A percentile compares a stretch with the other conserved stretches of the same genome.
phyloP scores from a whole-genome alignment of 139 green algal genomes.

The Chlorella sp. region DNA sequence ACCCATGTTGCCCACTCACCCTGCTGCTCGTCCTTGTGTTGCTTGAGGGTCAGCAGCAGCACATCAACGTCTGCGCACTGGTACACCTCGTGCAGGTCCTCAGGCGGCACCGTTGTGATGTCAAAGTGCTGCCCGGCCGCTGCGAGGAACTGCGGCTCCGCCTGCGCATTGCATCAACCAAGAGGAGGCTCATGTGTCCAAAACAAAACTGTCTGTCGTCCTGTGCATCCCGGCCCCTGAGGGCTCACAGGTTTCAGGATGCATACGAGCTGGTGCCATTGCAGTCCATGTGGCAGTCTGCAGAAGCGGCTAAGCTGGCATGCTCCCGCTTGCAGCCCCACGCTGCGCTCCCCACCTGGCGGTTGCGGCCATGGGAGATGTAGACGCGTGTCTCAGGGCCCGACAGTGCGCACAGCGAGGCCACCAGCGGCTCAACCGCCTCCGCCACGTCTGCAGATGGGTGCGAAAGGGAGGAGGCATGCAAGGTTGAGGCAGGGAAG shows the following conservation, averaged over 20 bases:
- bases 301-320: too few species aligned
- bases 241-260: too few species aligned
- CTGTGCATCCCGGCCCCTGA: too few species aligned
- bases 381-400: neutral
- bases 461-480: neutral
- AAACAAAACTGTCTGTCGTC: too few species aligned
- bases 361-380: constrained; percentile 22
- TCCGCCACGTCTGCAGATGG: constrained; percentile 9
- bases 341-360: neutral
- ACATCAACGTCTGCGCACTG: constrained; percentile 67
- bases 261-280: too few species aligned
- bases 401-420: constrained; percentile 2
- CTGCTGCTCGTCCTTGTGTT: too few species aligned
- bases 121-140: constrained; percentile 21
- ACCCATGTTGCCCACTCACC: neutral
- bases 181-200: too few species aligned
- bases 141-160: constrained; percentile 51
- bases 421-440: neutral
- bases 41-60: constrained; percentile 26
- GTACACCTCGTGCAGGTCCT: constrained; percentile 62
- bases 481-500: neutral
- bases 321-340: too few species aligned
- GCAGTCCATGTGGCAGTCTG: too few species aligned
- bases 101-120: constrained; percentile 15
- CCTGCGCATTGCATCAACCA: too few species aligned